A percentile compares a stretch with the other conserved stretches of the same genome.
Evolutionary conservation across 139 green algal species (phyloP).

Genomic region (Microglena sp.): DNA sequence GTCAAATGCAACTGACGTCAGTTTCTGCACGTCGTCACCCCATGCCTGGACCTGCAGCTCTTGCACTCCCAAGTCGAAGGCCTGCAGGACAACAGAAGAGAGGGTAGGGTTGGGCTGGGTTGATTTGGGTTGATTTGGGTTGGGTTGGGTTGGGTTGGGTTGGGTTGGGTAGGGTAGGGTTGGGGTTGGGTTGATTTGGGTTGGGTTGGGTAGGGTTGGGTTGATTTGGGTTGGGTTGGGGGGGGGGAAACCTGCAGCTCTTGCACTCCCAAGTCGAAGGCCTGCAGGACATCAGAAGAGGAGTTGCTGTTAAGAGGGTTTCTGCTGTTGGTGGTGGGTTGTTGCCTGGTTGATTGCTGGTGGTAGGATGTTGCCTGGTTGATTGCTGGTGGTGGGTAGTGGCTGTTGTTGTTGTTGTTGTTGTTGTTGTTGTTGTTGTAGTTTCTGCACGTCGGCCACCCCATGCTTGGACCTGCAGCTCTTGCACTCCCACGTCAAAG

Average conservation of each 20-base stretch:
- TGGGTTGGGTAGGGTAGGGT: neutral
- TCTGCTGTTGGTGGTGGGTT: too few species aligned
- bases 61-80: conserved; percentile 21
- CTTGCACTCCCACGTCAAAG: conserved; percentile 27
- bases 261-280: conserved; percentile 21
- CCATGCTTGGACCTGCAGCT: conserved; percentile 74
- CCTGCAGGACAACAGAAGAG: neutral
- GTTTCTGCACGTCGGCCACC: too few species aligned
- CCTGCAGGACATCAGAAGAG: conserved; percentile 9
- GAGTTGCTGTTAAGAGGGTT: too few species aligned
- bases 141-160: neutral
- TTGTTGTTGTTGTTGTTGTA: too few species aligned
- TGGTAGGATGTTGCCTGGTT: too few species aligned
- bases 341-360: too few species aligned
- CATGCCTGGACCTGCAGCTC: conserved; percentile 73
- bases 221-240: too few species aligned
- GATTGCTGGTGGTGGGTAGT: too few species aligned
- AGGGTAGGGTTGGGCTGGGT: neutral
- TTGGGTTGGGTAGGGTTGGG: too few species aligned
- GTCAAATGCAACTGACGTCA: conserved; percentile 42
- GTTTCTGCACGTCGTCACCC: conserved; percentile 38
- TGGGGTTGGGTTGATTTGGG: neutral
- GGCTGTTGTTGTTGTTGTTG: too few species aligned
- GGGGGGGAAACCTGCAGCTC: conserved; percentile 74
- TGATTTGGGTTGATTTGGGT: too few species aligned